Evolutionary conservation across 768 basidiomycete species (phyloP).

Genomic region (Kwoniella mangroviensis): DNA sequence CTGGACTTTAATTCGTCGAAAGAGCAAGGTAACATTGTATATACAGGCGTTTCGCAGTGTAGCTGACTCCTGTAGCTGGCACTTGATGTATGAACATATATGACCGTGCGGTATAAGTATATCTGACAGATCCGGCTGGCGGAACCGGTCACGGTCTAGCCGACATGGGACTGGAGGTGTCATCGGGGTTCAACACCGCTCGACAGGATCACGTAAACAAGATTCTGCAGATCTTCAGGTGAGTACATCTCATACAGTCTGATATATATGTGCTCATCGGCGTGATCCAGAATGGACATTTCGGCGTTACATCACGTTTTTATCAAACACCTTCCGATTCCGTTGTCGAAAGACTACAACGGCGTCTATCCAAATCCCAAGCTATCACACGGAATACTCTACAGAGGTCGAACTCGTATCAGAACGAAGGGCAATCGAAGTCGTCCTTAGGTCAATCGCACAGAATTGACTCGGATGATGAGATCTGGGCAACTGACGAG

Average conservation of each 20-base stretch:
- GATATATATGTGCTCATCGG: not conserved
- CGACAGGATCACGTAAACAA: no score
- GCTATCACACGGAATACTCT: not conserved
- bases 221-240: conserved; percentile 11
- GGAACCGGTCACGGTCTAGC: no score
- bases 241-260: not conserved
- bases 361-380: conserved; percentile 19
- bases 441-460: not conserved
- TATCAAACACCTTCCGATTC: conserved; percentile 31
- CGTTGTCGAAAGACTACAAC: conserved; percentile 28
- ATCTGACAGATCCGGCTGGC: no score
- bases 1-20: conserved; percentile 9
- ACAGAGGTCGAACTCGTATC: conserved; percentile 4
- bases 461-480: conserved; percentile 10
- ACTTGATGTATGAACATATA: no score
- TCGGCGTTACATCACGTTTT: conserved; percentile 31
- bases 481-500: conserved; percentile 30
- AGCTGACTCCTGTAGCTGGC: no score
- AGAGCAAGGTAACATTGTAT: not conserved
- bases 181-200: no score
- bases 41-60: not conserved
- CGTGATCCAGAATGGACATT: conserved; percentile 30
- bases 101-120: no score
- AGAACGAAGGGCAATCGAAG: not conserved
- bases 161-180: no score